phyloP scores from a whole-genome alignment of 148 eudicot genomes.

The Nepenthes mirabilis region DNA sequence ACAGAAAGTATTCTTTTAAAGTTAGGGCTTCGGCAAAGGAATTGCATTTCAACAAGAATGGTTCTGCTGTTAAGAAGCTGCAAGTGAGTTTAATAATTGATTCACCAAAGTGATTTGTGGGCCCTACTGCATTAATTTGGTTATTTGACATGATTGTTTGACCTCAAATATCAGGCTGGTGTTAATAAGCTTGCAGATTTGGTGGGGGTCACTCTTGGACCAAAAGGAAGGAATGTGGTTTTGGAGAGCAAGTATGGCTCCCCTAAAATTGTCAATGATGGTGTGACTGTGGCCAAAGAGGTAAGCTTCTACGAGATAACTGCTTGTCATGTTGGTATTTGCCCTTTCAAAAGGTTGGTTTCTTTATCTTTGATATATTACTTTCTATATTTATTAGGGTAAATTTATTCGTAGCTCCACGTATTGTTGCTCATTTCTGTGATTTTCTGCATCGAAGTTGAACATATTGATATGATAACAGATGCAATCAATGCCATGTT shows the following conservation, averaged over 20 bases:
- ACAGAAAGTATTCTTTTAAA: constrained; percentile 17
- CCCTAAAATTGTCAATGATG: constrained; percentile 44
- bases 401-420: no score
- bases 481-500: no score
- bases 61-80: constrained; percentile 40
- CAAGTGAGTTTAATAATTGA: constrained; percentile 16
- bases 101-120: background rate
- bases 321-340: constrained; percentile 1
- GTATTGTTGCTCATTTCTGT: no score
- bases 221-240: constrained; percentile 61
- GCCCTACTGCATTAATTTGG: background rate
- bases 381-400: no score
- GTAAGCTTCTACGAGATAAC: constrained; percentile 9
- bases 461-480: no score
- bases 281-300: constrained; percentile 57
- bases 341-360: background rate
- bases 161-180: constrained; percentile 27
- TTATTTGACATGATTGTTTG: constrained; percentile 1
- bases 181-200: constrained; percentile 60
- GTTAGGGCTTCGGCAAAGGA: constrained; percentile 27
- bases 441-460: background rate
- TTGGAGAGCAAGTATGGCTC: constrained; percentile 55
- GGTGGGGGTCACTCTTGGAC: constrained; percentile 61
- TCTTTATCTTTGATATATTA: background rate
- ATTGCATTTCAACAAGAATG: constrained; percentile 40